phyloP scores from a whole-genome alignment of 805 yeast species.

The Myxozyma geophila region DNA sequence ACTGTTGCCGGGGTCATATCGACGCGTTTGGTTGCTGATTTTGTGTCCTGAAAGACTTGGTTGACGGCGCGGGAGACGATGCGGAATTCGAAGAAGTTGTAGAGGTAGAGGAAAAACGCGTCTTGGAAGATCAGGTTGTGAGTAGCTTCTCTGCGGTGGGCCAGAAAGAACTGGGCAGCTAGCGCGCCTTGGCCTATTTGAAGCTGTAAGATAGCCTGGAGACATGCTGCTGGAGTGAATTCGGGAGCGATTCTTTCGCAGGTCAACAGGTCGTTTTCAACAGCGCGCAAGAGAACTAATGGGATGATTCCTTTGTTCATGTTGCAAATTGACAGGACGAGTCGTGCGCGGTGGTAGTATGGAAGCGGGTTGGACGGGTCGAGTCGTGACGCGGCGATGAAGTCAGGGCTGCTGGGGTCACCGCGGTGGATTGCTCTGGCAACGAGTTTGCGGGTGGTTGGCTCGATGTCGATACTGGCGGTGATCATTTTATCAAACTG shows the following conservation, averaged over 20 bases:
- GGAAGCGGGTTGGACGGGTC: background rate
- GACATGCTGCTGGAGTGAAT: too few species aligned
- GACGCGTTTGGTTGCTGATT: background rate
- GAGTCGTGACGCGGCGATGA: background rate
- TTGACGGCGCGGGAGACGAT: background rate
- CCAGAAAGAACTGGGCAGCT: too few species aligned
- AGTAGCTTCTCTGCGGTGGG: too few species aligned
- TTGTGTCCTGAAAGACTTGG: background rate
- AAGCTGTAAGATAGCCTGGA: too few species aligned
- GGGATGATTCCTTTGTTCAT: background rate
- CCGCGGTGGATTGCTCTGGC: background rate
- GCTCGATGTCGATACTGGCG: background rate
- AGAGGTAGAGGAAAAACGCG: background rate
- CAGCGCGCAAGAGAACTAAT: background rate
- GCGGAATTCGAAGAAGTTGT: background rate
- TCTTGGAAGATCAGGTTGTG: background rate
- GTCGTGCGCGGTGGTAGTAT: background rate
- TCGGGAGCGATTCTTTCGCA: too few species aligned
- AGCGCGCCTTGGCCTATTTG: too few species aligned
- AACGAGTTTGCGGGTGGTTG: background rate
- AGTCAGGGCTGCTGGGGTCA: background rate
- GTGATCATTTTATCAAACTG: background rate
- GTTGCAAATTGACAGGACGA: background rate
- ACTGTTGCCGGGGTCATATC: background rate
- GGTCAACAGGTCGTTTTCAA: background rate